phyloP scores from a whole-genome alignment of 2,329 filamentous ascomycete genomes.

The Aspergillus fructus region DNA sequence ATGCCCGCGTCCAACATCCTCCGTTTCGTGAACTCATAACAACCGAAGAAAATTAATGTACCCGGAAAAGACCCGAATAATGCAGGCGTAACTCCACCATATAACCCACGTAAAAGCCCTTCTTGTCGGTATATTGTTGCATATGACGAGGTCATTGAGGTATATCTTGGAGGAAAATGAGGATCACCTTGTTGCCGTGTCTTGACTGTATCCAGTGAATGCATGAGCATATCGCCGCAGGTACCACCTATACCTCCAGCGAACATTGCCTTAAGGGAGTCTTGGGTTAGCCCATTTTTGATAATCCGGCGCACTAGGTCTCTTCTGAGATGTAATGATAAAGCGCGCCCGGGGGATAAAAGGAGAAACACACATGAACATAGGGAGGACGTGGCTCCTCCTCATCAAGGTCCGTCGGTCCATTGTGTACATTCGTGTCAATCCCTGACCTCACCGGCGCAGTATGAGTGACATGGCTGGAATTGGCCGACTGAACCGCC shows the following conservation, averaged over 20 bases:
- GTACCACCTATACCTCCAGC: slow-evolving; percentile 90
- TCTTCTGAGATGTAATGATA: not conserved
- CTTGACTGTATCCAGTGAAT: slow-evolving; percentile 97
- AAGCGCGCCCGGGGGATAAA: not conserved
- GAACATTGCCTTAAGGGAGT: slow-evolving; percentile 73
- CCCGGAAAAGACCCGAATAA: slow-evolving; percentile 90
- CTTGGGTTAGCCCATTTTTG: not conserved
- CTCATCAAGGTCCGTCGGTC: slow-evolving; percentile 46
- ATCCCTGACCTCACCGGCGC: slow-evolving; percentile 16
- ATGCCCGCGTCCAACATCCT: slow-evolving; percentile 81
- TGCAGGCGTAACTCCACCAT: slow-evolving; percentile 90
- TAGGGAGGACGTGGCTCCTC: slow-evolving; percentile 61
- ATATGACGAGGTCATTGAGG: slow-evolving; percentile 85
- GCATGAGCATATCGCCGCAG: slow-evolving; percentile 96
- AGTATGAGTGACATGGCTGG: slow-evolving; percentile 19
- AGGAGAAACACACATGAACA: slow-evolving; percentile 55
- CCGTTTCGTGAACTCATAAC: slow-evolving; percentile 93
- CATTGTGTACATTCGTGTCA: slow-evolving; percentile 32
- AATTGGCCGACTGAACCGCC: slow-evolving; percentile 29
- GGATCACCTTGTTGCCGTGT: slow-evolving; percentile 96
- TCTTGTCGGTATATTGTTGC: slow-evolving; percentile 91
- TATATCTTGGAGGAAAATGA: slow-evolving; percentile 88
- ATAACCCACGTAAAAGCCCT: slow-evolving; percentile 79
- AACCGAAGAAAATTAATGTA: slow-evolving; percentile 92
- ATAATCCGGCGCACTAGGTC: not conserved